Evolutionary conservation across 139 green algal genomes (phyloP), one percentile per base, ranked within the genome.

Genomic region (Asterochloris sp.): DNA sequence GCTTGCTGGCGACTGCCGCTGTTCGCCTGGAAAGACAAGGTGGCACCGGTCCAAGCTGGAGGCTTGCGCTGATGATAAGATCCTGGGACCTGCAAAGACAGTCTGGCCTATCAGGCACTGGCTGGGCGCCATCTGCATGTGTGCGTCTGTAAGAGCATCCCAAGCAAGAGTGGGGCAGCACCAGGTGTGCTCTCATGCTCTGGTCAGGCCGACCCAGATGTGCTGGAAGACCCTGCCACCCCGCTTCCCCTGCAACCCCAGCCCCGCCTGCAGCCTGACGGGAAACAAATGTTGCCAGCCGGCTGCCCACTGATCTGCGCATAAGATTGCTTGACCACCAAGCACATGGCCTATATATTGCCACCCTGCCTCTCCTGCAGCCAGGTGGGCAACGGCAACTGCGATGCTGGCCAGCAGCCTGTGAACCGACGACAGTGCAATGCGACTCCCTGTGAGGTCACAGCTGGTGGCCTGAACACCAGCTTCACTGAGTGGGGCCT

Each of bases 331-430:
- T 71, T 71, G 66, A 24, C 66, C 21, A 1, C 66, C 21, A 71
- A 13, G 2, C 66, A 10, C 66, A 26, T 21, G 19, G 17, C 21
- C 2, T 71, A 4, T 24, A 76, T 29, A 21, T 38, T 76, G 71
- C 71, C 24, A 54, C 38, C 38, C 38, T 54, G 38, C 61, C 69
- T 11, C 8, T 28, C 24, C 11, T 78, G 76, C 82, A 85, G 82
- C 26, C 82, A 82, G 79, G 76, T 80, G 17, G 64, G 60, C 27
- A 73, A 66, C 68, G 21, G 27, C 54, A 67, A 80, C 11, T 85
- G 82, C 27, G 67, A 78, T 26, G 54, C 38, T 16, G 26, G 38
- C 11, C n/a, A 13, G n/a, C 78, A 73, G 76, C 82, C 82, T n/a
- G n/a, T 28, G 27, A 73, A 38, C 8, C 61, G 82, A 24, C 61